Conservation (phyloP, 352 stramenopile genomes). For the Phytophthora macrochlamydospora region DNA sequence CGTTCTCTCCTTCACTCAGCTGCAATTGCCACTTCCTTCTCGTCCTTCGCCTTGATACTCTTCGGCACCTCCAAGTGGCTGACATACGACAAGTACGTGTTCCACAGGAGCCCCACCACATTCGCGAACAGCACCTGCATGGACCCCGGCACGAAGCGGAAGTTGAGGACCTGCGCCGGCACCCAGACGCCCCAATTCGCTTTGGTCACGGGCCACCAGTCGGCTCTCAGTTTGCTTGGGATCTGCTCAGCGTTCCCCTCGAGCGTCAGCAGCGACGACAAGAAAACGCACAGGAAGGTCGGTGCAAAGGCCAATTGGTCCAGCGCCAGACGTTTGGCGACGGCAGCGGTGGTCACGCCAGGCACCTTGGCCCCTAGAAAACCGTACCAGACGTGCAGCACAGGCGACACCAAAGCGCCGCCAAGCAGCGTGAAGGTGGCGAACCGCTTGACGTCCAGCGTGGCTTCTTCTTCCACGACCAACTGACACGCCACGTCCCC, state of each 20-base stretch:
- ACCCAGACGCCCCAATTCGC: constrained; percentile 87
- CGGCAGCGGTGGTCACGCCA: constrained; percentile 35
- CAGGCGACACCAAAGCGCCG: constrained; percentile 64
- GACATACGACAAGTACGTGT: constrained; percentile 82
- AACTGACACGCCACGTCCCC: constrained; percentile 79
- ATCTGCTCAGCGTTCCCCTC: constrained; percentile 60
- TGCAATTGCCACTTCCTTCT: background rate
- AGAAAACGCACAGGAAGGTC: constrained; percentile 76
- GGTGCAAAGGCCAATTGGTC: constrained; percentile 84
- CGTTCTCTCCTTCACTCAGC: background rate
- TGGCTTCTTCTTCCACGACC: constrained; percentile 39
- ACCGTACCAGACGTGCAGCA: constrained; percentile 84
- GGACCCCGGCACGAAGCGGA: constrained; percentile 72
- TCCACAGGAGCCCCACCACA: constrained; percentile 82
- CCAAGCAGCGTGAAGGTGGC: constrained; percentile 75
- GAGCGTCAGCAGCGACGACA: constrained; percentile 67
- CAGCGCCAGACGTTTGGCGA: constrained; percentile 72
- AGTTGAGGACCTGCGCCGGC: constrained; percentile 82
- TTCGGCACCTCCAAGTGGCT: constrained; percentile 51
- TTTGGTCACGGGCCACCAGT: constrained; percentile 83
- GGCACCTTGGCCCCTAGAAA: constrained; percentile 52
- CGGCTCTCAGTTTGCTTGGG: constrained; percentile 59
- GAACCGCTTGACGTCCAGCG: constrained; percentile 53
- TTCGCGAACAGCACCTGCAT: constrained; percentile 89
- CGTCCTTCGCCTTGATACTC: constrained; percentile 5